Evolutionary conservation across 441 rosid genomes (phyloP).

Genomic region (Adansonia madagascariensis): DNA sequence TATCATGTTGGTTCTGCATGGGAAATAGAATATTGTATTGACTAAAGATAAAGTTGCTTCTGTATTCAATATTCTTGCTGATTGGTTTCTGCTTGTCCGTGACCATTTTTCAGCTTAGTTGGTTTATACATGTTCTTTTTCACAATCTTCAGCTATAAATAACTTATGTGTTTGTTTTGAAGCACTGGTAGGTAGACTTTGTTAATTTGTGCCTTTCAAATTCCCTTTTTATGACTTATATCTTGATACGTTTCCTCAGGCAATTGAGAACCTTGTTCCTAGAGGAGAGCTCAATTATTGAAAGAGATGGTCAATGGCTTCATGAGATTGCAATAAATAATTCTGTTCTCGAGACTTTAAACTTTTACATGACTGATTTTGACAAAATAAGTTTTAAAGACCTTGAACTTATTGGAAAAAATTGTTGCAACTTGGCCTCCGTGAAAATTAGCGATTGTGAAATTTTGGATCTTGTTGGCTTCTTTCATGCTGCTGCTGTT

Average conservation of each 20-base stretch:
- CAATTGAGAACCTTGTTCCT: not conserved
- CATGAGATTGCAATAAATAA: constrained; percentile 7
- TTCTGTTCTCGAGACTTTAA: not conserved
- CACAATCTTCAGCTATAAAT: not conserved
- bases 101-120: not conserved
- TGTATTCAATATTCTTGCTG: not conserved
- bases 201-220: constrained; percentile 11
- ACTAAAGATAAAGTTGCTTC: not conserved
- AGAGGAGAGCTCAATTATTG: constrained; percentile 5
- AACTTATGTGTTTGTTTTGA: not conserved
- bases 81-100: not conserved
- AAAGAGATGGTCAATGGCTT: not conserved
- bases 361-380: constrained; percentile 7
- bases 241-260: not conserved
- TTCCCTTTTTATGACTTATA: not conserved
- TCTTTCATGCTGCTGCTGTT: not conserved
- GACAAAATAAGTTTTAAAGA: not conserved
- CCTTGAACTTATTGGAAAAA: not conserved
- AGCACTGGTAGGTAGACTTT: not conserved
- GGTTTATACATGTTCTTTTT: constrained; percentile 1
- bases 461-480: not conserved
- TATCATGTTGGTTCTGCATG: not conserved
- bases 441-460: constrained; percentile 4
- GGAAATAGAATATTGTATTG: not conserved
- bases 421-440: not conserved